These are phyloP conservation scores for Quercus parvula DNA, from an alignment of 306 rosid genomes.

Conservation along the genomic window DNA sequence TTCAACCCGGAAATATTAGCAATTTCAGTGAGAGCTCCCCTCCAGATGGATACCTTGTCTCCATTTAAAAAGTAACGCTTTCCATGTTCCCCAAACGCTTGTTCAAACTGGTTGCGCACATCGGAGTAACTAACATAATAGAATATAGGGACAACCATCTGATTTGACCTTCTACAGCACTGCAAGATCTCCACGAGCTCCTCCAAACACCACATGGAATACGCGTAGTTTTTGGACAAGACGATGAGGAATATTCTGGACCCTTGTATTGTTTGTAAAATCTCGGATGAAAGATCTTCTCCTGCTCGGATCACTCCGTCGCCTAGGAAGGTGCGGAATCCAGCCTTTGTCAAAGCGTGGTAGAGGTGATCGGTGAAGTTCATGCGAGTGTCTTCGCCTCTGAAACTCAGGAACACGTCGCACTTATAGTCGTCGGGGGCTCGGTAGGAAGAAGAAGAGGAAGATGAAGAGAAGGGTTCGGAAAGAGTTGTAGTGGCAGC, in stretches of 20 bases:
- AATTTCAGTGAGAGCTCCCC: constrained; percentile 1
- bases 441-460: neutral
- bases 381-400: neutral
- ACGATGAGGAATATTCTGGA: neutral
- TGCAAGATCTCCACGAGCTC: constrained; percentile 7
- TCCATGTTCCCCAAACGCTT: neutral
- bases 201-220: neutral
- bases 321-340: neutral
- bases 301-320: neutral
- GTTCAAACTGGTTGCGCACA: neutral
- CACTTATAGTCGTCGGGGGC: neutral
- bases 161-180: neutral
- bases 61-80: neutral
- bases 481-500: too few species aligned
- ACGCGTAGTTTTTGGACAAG: neutral
- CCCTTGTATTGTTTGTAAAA: neutral
- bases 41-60: neutral
- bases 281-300: neutral
- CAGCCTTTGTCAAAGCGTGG: neutral
- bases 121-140: neutral
- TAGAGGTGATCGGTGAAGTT: constrained; percentile 1
- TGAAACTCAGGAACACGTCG: neutral
- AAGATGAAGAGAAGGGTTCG: neutral
- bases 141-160: neutral
- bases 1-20: constrained; percentile 7